Conservation (phyloP, 768 basidiomycete species). For the Tulasnella sp. region DNA sequence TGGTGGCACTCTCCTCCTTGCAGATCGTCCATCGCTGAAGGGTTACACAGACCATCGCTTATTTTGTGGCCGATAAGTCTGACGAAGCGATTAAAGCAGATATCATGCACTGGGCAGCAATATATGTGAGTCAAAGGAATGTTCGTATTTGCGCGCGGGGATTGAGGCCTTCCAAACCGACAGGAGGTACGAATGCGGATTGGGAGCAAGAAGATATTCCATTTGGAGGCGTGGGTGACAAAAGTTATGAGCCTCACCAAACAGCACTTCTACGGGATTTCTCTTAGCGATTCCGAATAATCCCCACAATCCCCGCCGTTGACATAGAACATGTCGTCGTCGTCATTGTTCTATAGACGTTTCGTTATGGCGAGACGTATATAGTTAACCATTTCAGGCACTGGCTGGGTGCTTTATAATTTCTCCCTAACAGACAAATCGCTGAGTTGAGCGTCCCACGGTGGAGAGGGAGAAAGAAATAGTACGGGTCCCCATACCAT, state of each 20-base stretch:
- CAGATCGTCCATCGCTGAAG: not conserved
- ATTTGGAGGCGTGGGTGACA: constrained; percentile 94
- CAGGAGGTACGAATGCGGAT: constrained; percentile 95
- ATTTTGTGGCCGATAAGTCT: constrained; percentile 71
- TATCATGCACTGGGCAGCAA: constrained; percentile 95
- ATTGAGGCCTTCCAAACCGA: not conserved
- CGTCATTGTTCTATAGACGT: too few relatives aligned
- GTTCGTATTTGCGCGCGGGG: too few relatives aligned
- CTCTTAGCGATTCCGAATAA: constrained; percentile 3
- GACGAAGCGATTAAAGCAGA: constrained; percentile 86
- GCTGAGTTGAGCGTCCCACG: too few relatives aligned
- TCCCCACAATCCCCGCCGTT: too few relatives aligned
- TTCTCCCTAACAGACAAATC: too few relatives aligned
- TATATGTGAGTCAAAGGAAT: constrained; percentile 57
- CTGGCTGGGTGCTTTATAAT: too few relatives aligned
- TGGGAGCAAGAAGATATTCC: constrained; percentile 88
- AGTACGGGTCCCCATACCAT: too few relatives aligned
- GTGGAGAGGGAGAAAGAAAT: too few relatives aligned
- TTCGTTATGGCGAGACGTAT: too few relatives aligned
- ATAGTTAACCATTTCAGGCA: too few relatives aligned
- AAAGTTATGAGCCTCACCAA: constrained; percentile 91
- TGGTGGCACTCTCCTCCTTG: constrained; percentile 16
- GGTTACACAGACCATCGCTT: constrained; percentile 65
- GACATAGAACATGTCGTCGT: too few relatives aligned
- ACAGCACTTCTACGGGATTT: constrained; percentile 19